These are phyloP conservation scores for Kwoniella europaea DNA, from an alignment of 768 basidiomycete species.

Conservation along the genomic window DNA sequence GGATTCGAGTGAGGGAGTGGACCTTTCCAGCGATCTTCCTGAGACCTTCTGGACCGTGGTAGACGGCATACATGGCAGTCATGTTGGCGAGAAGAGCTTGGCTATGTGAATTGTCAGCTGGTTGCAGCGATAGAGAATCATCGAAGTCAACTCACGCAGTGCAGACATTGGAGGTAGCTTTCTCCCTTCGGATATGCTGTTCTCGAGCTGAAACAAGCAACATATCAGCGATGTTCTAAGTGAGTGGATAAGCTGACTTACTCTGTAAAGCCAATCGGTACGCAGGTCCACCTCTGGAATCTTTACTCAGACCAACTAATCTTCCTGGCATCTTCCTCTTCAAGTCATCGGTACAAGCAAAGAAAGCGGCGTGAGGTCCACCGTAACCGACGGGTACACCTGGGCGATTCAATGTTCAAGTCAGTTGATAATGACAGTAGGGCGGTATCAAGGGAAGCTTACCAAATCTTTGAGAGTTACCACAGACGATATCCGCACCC, in stretches of 20 bases:
- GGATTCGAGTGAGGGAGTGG: slow-evolving; percentile 81
- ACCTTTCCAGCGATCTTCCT: slow-evolving; percentile 84
- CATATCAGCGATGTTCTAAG: slow-evolving; percentile 4
- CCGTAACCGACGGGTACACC: slow-evolving; percentile 92
- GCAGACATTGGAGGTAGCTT: slow-evolving; percentile 97
- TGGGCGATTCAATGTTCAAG: slow-evolving; percentile 6
- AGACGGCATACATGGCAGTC: slow-evolving; percentile 95
- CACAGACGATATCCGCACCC: slow-evolving; percentile 94
- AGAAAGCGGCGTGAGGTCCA: slow-evolving; percentile 96
- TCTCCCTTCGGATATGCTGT: slow-evolving; percentile 96
- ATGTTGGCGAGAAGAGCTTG: slow-evolving; percentile 98
- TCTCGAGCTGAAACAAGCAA: slow-evolving; percentile 71
- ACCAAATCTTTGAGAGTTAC: slow-evolving; percentile 94
- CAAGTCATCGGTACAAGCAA: slow-evolving; percentile 85
- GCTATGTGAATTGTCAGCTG: slow-evolving; percentile 24
- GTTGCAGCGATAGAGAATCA: not conserved
- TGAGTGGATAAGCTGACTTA: slow-evolving; percentile 58
- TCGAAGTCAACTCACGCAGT: slow-evolving; percentile 65
- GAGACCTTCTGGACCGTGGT: slow-evolving; percentile 89
- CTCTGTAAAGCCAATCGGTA: slow-evolving; percentile 95
- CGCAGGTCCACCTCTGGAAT: slow-evolving; percentile 79
- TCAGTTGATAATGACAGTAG: not conserved
- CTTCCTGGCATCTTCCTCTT: slow-evolving; percentile 99
- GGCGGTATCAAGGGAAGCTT: slow-evolving; percentile 1
- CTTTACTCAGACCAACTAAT: slow-evolving; percentile 86